phyloP scores from a whole-genome alignment of 2,329 filamentous ascomycete genomes.

The Acrodontium crateriforme region DNA sequence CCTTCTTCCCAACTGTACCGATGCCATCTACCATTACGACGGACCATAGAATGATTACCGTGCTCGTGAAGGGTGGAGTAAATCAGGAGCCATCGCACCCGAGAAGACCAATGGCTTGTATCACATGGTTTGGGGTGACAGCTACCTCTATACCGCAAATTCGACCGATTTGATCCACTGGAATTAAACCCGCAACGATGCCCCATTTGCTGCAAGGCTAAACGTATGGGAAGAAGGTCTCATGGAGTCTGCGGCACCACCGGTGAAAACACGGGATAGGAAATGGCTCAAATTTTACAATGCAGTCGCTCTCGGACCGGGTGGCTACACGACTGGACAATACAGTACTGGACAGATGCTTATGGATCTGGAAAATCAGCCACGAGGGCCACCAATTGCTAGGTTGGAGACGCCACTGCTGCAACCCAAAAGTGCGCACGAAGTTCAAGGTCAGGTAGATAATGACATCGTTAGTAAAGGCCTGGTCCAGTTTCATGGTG shows the following conservation, averaged over 20 bases:
- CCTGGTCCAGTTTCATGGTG: conserved; percentile 21
- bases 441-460: conserved; percentile 21
- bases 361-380: conserved; percentile 14
- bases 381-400: conserved; percentile 12
- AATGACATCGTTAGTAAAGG: conserved; percentile 22
- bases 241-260: conserved; percentile 22
- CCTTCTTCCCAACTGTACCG: conserved; percentile 17
- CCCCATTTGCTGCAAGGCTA: conserved; percentile 14
- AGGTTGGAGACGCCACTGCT: conserved; percentile 20
- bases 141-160: conserved; percentile 18
- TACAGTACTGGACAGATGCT: conserved; percentile 24
- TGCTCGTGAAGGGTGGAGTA: conserved; percentile 10
- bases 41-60: conserved; percentile 9
- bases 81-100: conserved; percentile 18
- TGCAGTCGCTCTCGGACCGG: conserved; percentile 15
- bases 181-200: conserved; percentile 9
- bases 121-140: conserved; percentile 24
- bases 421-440: conserved; percentile 13
- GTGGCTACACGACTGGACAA: conserved; percentile 15
- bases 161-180: conserved; percentile 22
- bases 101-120: conserved; percentile 21
- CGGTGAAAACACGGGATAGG: conserved; percentile 22
- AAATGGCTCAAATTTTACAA: conserved; percentile 22
- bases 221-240: conserved; percentile 21
- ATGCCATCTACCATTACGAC: conserved; percentile 7